Conservation (phyloP, 1,284 basidiomycete species). For the Grifola frondosa region DNA sequence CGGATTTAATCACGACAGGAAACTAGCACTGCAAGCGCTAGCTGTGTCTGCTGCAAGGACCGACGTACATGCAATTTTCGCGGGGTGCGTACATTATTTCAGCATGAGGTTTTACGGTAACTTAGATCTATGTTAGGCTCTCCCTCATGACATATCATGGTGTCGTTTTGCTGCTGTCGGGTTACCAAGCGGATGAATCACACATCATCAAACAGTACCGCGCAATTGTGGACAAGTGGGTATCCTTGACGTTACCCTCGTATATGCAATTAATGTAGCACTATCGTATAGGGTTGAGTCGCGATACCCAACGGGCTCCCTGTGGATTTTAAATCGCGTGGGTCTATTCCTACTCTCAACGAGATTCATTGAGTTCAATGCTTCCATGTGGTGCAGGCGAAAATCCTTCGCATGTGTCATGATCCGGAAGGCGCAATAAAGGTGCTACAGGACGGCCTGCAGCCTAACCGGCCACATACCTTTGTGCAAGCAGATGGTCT, state of each 20-base stretch:
- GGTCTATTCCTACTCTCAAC: constrained; percentile 13
- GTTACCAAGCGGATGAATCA: constrained; percentile 72
- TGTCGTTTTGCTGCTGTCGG: constrained; percentile 63
- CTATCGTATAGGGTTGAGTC: constrained; percentile 41
- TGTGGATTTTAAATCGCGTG: constrained; percentile 77
- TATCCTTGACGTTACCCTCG: too few relatives aligned
- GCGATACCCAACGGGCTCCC: constrained; percentile 64
- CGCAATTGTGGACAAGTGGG: constrained; percentile 59
- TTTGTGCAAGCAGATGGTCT: constrained; percentile 74
- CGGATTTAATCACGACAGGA: constrained; percentile 71
- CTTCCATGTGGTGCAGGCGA: constrained; percentile 48
- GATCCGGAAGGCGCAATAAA: constrained; percentile 63
- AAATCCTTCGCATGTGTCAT: constrained; percentile 68
- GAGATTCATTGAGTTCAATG: neutral
- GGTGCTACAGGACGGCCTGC: constrained; percentile 59
- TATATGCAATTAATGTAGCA: too few relatives aligned
- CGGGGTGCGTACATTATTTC: constrained; percentile 49
- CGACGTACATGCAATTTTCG: constrained; percentile 73
- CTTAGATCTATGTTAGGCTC: constrained; percentile 42
- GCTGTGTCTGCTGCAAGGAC: constrained; percentile 61
- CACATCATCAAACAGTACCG: constrained; percentile 62
- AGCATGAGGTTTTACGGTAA: neutral
- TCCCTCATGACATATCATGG: constrained; percentile 78
- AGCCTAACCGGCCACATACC: constrained; percentile 45
- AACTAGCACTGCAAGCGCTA: constrained; percentile 64